A percentile compares a stretch with the other conserved stretches of the same genome.
phyloP scores from a whole-genome alignment of 345 rosid genomes.

The Passiflora organensis region DNA sequence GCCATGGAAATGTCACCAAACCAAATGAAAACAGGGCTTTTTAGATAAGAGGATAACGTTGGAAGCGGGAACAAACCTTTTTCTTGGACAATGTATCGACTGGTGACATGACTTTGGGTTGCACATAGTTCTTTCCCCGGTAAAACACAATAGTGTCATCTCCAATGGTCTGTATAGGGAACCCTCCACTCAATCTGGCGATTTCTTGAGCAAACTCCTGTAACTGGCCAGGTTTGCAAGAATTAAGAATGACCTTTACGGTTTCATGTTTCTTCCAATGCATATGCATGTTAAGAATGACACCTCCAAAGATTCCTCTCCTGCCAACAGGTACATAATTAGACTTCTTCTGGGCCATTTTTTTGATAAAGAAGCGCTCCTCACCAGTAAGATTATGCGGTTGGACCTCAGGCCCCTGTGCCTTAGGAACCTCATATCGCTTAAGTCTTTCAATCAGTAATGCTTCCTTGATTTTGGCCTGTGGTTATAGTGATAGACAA shows the following conservation, averaged over 20 bases:
- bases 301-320: slow-evolving; percentile 89
- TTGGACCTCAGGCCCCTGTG: slow-evolving; percentile 73
- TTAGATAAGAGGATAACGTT: not conserved
- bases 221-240: slow-evolving; percentile 71
- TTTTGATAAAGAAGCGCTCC: slow-evolving; percentile 74
- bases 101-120: slow-evolving; percentile 90
- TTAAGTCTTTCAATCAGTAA: slow-evolving; percentile 73
- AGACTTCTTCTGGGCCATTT: slow-evolving; percentile 81
- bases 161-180: slow-evolving; percentile 67
- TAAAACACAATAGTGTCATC: slow-evolving; percentile 75
- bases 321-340: slow-evolving; percentile 81
- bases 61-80: slow-evolving; percentile 33
- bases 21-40: not conserved
- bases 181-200: slow-evolving; percentile 84
- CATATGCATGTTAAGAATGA: slow-evolving; percentile 89
- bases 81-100: slow-evolving; percentile 85
- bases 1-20: not conserved
- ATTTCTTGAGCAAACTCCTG: slow-evolving; percentile 61
- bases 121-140: slow-evolving; percentile 77
- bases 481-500: slow-evolving; percentile 3
- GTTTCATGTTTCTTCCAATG: slow-evolving; percentile 96
- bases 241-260: slow-evolving; percentile 84
- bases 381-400: slow-evolving; percentile 76
- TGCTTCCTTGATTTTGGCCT: slow-evolving; percentile 89
- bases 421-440: slow-evolving; percentile 69